These are phyloP conservation scores for Cardiospermum halicacabum DNA, from an alignment of 345 rosid species.

Conservation along the genomic window DNA sequence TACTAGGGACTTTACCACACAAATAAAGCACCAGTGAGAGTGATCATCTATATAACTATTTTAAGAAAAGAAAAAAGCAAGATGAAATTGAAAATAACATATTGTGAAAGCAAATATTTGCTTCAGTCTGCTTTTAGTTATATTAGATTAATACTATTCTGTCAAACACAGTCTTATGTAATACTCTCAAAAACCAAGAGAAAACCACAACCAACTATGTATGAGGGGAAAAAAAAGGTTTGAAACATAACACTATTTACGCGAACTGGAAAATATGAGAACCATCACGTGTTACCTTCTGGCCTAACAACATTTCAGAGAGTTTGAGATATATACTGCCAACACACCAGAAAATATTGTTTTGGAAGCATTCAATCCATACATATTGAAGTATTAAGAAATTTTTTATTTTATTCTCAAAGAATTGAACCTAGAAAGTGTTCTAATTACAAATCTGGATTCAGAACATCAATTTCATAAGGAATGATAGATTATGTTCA, in stretches of 20 bases:
- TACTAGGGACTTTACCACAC: neutral
- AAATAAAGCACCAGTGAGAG: neutral
- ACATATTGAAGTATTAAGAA: neutral
- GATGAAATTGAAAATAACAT: no score
- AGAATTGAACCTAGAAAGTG: neutral
- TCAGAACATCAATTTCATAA: slow-evolving; percentile 1
- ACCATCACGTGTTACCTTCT: neutral
- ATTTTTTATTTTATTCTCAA: no score
- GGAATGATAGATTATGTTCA: neutral
- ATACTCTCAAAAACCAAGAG: neutral
- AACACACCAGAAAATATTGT: neutral
- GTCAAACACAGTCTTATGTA: neutral
- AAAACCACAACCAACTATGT: neutral
- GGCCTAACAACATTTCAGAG: neutral
- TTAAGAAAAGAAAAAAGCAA: neutral
- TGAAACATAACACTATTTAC: neutral
- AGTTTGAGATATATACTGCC: neutral
- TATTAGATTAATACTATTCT: neutral
- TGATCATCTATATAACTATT: neutral
- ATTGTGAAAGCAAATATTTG: no score
- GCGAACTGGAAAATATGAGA: neutral
- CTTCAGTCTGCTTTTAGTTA: neutral
- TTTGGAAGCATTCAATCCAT: neutral
- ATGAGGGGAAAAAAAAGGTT: neutral
- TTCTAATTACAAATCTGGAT: neutral